A percentile compares a stretch with the other conserved stretches of the same genome.
Evolutionary conservation across 148 eudicot species (phyloP).

Genomic region (Amaranthus palmeri): DNA sequence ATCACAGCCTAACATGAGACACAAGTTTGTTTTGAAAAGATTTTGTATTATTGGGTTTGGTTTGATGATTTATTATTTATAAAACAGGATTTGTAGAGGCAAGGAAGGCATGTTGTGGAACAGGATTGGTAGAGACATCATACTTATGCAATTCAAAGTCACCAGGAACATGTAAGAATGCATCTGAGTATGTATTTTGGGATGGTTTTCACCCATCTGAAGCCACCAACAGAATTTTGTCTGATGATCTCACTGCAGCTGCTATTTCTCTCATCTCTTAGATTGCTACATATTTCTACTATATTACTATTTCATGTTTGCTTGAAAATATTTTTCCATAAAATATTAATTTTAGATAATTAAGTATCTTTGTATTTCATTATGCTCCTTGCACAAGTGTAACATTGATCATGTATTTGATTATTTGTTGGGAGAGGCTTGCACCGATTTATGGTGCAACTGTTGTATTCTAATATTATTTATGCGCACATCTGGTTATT

Average conservation of each 20-base stretch:
- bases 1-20: too few relatives aligned
- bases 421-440: too few relatives aligned
- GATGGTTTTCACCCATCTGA: conserved; percentile 86
- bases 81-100: conserved; percentile 73
- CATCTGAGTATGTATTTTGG: conserved; percentile 76
- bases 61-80: conserved; percentile 1
- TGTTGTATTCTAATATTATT: too few relatives aligned
- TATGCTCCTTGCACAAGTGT: too few relatives aligned
- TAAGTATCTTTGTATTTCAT: too few relatives aligned
- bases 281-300: neutral
- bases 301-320: neutral
- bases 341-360: too few relatives aligned
- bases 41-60: neutral
- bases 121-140: conserved; percentile 72
- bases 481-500: too few relatives aligned
- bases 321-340: neutral
- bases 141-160: conserved; percentile 58
- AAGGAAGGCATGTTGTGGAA: conserved; percentile 81
- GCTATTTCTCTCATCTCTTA: conserved; percentile 72
- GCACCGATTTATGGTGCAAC: too few relatives aligned
- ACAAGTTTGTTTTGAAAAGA: too few relatives aligned
- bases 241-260: conserved; percentile 51
- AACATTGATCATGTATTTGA: too few relatives aligned
- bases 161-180: conserved; percentile 75
- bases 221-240: conserved; percentile 61